Percentiles rank a stretch among this genome's conserved stretches.
Conservation (phyloP, 139 green algal species). For the Zygnema cylindricum region DNA sequence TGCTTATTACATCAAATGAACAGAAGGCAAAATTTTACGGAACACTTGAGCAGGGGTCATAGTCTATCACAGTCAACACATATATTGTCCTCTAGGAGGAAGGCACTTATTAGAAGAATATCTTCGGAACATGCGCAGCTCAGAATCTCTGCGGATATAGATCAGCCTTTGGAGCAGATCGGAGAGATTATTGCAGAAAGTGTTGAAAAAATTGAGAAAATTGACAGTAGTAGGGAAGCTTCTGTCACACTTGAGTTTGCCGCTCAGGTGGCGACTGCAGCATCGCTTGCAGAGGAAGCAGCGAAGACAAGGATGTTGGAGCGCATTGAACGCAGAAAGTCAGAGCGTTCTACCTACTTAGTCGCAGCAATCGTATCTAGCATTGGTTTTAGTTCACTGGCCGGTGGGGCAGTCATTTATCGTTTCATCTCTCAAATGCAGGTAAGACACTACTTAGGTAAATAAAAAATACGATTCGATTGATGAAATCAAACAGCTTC, state of each 20-base stretch:
- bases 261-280: neutral
- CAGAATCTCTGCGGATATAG: too few relatives aligned
- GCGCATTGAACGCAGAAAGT: conserved; percentile 29
- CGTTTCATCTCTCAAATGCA: conserved; percentile 58
- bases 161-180: neutral
- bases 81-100: too few relatives aligned
- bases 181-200: neutral
- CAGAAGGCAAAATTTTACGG: too few relatives aligned
- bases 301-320: neutral
- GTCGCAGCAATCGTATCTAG: conserved; percentile 51
- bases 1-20: too few relatives aligned
- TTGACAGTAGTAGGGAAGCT: neutral
- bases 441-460: too few relatives aligned
- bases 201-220: neutral
- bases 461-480: neutral
- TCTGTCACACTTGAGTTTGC: conserved; percentile 9
- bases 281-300: neutral
- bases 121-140: too few relatives aligned
- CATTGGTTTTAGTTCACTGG: conserved; percentile 43
- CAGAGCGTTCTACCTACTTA: conserved; percentile 38
- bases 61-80: too few relatives aligned
- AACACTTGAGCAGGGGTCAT: too few relatives aligned
- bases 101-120: too few relatives aligned
- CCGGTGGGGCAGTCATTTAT: conserved; percentile 38
- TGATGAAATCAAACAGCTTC: too few relatives aligned